A percentile compares a stretch with the other conserved stretches of the same genome.
phyloP scores from a whole-genome alignment of 371 early-diverging fungal species.

The Syncephalis plumigaleata region DNA sequence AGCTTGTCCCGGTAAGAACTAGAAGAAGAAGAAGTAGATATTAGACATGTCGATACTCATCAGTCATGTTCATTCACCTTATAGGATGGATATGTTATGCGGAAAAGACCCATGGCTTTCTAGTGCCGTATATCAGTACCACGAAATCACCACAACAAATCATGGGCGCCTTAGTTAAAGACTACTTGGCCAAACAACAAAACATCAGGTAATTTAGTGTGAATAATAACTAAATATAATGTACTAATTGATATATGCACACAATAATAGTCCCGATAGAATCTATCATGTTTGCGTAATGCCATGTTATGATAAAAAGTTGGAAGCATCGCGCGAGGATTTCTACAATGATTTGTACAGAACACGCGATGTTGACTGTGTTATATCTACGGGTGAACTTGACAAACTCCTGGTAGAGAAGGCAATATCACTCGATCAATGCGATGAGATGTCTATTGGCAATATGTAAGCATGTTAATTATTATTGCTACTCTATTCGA shows the following conservation, averaged over 20 bases:
- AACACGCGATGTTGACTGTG: conserved; percentile 88
- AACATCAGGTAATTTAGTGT: conserved; percentile 19
- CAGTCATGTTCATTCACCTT: not conserved
- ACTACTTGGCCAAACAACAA: conserved; percentile 45
- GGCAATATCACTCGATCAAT: conserved; percentile 3
- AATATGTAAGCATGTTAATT: no score
- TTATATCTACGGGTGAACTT: conserved; percentile 72
- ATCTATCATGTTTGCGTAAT: conserved; percentile 87
- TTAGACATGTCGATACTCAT: no score
- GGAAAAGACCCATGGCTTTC: conserved; percentile 87
- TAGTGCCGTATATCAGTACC: conserved; percentile 65
- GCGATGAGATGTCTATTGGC: no score
- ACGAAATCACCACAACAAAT: conserved; percentile 92
- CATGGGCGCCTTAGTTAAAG: conserved; percentile 83
- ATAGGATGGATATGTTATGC: conserved; percentile 94
- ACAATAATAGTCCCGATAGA: conserved; percentile 32
- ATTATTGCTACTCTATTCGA: no score
- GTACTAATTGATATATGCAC: not conserved
- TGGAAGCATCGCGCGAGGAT: conserved; percentile 86
- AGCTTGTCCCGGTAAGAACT: conserved; percentile 21
- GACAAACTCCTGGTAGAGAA: conserved; percentile 65
- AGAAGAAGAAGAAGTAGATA: no score
- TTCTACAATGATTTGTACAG: conserved; percentile 61
- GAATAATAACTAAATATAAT: not conserved
- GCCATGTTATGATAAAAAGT: conserved; percentile 97